Conservation (phyloP, 2,329 filamentous ascomycete species). For the Colletotrichum cordylinicola region DNA sequence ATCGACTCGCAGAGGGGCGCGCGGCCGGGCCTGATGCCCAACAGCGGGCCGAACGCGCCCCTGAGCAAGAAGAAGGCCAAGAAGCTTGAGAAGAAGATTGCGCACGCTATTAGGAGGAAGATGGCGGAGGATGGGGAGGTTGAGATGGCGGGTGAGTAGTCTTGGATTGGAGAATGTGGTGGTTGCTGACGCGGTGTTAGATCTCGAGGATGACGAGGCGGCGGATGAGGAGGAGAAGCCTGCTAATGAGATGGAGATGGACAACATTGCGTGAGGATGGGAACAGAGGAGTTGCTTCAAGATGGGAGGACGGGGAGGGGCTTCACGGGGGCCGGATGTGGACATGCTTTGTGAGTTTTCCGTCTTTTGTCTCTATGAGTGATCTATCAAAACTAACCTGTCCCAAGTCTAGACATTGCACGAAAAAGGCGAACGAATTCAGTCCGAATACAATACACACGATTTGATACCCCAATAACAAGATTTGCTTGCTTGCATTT, state of each 20-base stretch:
- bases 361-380: not conserved
- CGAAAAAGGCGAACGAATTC: not conserved
- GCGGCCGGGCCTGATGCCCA: conserved; percentile 58
- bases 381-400: not conserved
- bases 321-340: not conserved
- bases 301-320: not conserved
- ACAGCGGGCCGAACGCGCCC: conserved; percentile 56
- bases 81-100: conserved; percentile 61
- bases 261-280: not conserved
- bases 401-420: not conserved
- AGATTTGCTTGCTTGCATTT: not conserved
- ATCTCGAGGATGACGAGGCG: not conserved
- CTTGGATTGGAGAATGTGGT: not conserved
- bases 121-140: conserved; percentile 55
- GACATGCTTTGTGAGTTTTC: conserved; percentile 13
- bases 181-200: not conserved
- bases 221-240: not conserved
- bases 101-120: conserved; percentile 58
- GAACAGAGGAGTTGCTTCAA: not conserved
- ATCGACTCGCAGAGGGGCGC: conserved; percentile 55
- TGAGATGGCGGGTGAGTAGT: conserved; percentile 50
- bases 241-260: conserved; percentile 5
- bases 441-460: conserved; percentile 6
- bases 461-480: conserved; percentile 16
- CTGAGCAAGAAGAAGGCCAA: conserved; percentile 61